Base-by-base conservation (phyloP, 2,329 filamentous ascomycete species). In the Camillea tinctor region DNA sequence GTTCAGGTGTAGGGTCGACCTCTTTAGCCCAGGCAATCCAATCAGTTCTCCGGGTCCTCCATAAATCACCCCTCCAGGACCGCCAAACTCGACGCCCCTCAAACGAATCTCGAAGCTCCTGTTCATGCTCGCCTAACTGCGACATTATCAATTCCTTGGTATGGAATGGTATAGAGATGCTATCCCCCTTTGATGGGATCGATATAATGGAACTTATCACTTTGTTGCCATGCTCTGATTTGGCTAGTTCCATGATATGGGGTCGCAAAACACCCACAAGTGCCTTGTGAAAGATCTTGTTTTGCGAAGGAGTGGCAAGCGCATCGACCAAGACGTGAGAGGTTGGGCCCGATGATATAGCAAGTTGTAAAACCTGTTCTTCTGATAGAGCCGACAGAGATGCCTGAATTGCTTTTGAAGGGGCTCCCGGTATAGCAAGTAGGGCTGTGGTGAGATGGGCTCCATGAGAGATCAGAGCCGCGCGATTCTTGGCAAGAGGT, bases 361-460 rank as follows among this genome's bases (percentile, higher is more conserved):
- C 88, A 57, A 98, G 84, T 48, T 81, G 79, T 30, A 92, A 72
- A 57, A 88, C 80, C 21, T 78, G 83, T 56, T 80, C 84, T 52
- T 77, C 73, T 11, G 81, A 78, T 65, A 90, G 81, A 3, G 84
- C 79, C 20, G 88, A 77, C 22, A 95, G 76, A n/a, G 89, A 85
- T 17, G 88, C 84, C 71, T 95, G 91, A 30, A 96, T 84, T 11
- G 93, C 82, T 55, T 85, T 85, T 59, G 85, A 83, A 1, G 93
- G 80, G 1, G 83, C 75, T 0, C 92, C 92, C 0, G 90, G 85
- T 23, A 92, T 88, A 7, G 84, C 78, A 55, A 98, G 85, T 79
- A 99, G 89, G 3, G 90, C 79, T 63, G 95, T 88, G 8, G 91
- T 88, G 24, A 99, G 83, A 52, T 97, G 83, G 20, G 91, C 92